Evolutionary conservation across 139 green algal genomes (phyloP), one percentile per base, ranked within the genome.

Genomic region (Tetraselmis striata): DNA sequence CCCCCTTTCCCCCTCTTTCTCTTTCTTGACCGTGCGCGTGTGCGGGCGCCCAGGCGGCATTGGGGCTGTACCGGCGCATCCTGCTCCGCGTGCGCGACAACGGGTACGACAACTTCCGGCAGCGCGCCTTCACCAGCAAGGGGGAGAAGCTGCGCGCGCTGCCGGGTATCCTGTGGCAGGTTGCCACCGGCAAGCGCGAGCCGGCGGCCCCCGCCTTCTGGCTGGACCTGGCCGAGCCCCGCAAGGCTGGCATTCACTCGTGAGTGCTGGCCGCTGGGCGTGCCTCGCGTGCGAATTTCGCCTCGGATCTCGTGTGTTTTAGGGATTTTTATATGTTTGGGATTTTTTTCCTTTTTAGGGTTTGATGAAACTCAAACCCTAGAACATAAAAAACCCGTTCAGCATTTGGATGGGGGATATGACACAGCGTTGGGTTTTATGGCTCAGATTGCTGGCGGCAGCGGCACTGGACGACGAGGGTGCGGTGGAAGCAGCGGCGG

Each of bases 111-210:
- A 77, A 77, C 74, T 77, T 77, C 74, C 11, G 5, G 25, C 74
- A 18, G 74, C 74, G 74, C 74, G 25, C 74, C 23, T 77, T 31
- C 25, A 77, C 74, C 26, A 28, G 74, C 74, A 77, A 77, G 23
- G 25, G 5, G 26, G 77, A 88, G 76, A 91, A 91, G 84, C 59
- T 90, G 25, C 26, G 82, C 59, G 81, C 84, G 77, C 75, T 91
- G 1, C 88, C 88, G 24, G 74, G 74, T 2, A 2, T 77, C 2
- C 2, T 28, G 74, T 77, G 74, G 74, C 74, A 29, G 74, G 26
- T 77, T 2, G 74, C 74, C 5, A 28, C 5, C 26, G 74, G 74
- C 11, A 18, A 18, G 74, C 74, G 74, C n/a, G 74, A 18, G 23
- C 5, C 26, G 74, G 26, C 5, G 74, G 25, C 2, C 26, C 23